A percentile compares a stretch with the other conserved stretches of the same genome.
These are phyloP conservation scores for Phytophthora syringae DNA, from an alignment of 352 stramenopile genomes.

Conservation along the genomic window DNA sequence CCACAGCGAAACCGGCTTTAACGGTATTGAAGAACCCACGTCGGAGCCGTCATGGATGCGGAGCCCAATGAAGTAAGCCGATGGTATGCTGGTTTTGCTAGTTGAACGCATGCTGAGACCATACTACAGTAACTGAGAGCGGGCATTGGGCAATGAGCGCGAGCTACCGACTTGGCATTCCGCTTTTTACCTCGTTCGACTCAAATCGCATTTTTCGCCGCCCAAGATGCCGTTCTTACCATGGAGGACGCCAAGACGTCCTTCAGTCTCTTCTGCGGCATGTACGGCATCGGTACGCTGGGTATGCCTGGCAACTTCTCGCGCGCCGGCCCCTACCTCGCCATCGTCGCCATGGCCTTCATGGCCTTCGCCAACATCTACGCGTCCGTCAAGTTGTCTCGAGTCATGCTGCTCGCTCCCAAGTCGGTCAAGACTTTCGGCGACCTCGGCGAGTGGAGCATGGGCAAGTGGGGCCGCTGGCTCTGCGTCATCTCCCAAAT, in stretches of 20 bases:
- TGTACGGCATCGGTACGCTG: conserved; percentile 63
- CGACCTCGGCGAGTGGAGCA: conserved; percentile 54
- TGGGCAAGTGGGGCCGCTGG: no score
- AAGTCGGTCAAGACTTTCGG: conserved; percentile 48
- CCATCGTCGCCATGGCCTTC: conserved; percentile 49
- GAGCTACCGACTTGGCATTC: conserved; percentile 2
- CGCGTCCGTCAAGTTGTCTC: conserved; percentile 40
- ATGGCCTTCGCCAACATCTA: conserved; percentile 65
- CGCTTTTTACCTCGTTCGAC: conserved; percentile 11
- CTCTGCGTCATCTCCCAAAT: conserved; percentile 40
- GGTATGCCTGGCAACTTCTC: conserved; percentile 63
- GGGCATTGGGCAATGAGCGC: neutral
- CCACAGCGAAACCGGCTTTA: neutral
- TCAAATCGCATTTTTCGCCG: conserved; percentile 9
- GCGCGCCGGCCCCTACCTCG: conserved; percentile 42
- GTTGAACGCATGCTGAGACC: neutral
- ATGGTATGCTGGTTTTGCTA: neutral
- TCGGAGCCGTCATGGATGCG: neutral
- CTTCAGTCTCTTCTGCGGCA: conserved; percentile 56
- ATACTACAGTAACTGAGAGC: neutral
- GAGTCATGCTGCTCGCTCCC: conserved; percentile 53
- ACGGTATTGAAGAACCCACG: neutral
- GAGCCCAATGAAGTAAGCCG: neutral
- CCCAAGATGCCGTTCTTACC: conserved; percentile 40
- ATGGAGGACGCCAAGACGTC: conserved; percentile 49